phyloP scores from a whole-genome alignment of 345 rosid genomes.

The Lepidium africanum region DNA sequence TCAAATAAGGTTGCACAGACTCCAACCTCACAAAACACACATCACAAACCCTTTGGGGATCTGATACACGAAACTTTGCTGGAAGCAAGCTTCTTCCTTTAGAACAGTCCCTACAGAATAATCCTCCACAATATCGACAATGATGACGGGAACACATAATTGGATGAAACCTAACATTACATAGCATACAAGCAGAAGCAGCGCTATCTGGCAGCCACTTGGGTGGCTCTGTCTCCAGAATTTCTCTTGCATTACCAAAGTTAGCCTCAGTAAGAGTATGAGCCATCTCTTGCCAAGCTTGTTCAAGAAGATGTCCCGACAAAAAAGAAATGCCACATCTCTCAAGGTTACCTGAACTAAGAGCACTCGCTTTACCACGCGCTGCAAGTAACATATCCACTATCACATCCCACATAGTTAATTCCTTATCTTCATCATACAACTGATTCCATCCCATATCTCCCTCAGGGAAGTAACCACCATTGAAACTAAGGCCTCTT shows the following conservation, averaged over 20 bases:
- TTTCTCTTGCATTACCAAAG: conserved; percentile 53
- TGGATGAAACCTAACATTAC: conserved; percentile 83
- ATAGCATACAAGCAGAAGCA: conserved; percentile 87
- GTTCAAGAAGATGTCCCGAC: conserved; percentile 66
- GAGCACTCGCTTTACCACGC: conserved; percentile 69
- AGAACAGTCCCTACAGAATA: conserved; percentile 80
- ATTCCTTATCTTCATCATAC: conserved; percentile 55
- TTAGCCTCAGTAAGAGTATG: conserved; percentile 72
- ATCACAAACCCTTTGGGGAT: conserved; percentile 91
- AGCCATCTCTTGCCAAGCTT: conserved; percentile 98
- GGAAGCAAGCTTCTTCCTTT: conserved; percentile 93
- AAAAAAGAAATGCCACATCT: conserved; percentile 48
- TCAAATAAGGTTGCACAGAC: conserved; percentile 78
- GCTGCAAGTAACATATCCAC: conserved; percentile 81
- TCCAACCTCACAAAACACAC: conserved; percentile 81
- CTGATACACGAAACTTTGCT: conserved; percentile 46
- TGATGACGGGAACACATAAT: conserved; percentile 94
- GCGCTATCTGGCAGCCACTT: conserved; percentile 86
- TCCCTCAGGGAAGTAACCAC: conserved; percentile 88
- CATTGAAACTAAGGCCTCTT: conserved; percentile 51
- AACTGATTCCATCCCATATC: conserved; percentile 79
- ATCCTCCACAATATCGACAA: conserved; percentile 91
- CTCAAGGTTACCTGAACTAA: conserved; percentile 56
- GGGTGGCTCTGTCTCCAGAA: conserved; percentile 87
- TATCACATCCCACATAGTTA: conserved; percentile 95